Evolutionary conservation across 2,329 filamentous ascomycete species (phyloP), one percentile per base, ranked within the genome.

Genomic region (Aspergillus bombycis): DNA sequence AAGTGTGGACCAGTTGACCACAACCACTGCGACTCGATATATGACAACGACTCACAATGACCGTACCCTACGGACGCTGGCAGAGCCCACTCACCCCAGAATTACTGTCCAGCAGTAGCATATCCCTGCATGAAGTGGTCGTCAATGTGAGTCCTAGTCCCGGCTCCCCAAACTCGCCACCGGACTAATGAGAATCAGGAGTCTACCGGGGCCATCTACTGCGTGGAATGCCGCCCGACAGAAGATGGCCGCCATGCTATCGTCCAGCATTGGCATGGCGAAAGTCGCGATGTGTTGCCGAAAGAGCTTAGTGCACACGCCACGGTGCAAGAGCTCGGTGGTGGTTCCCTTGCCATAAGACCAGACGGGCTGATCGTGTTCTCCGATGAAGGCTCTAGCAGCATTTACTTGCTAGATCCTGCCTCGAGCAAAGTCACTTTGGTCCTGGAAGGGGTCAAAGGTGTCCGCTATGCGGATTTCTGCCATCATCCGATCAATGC

Each of bases 291-390:
- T 32, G 70, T 84, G 1, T 74, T 86, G 12, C 81, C 83, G 0
- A 68, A 68, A 3, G 71, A 79, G 0, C 81, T 81, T 66, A 82
- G 77, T 63, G 82, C 79, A 5, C 72, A 75, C 52, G 83, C 81
- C 30, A 76, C 71, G 1, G 80, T 86, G 19, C 84, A 87, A 64
- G 84, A 85, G 64, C 86, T 86, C 58, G 85, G 85, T 1, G 84
- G 84, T 12, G 79, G 79, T 3, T 74, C 82, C 0, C 81, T 81
- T 56, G 77, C 77, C 2, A 70, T 83, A 45, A 67, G 66, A 7
- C 66, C 80, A 1, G 68, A 81, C 58, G 79, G 78, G 3, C 60
- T 67, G 32, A 74, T 86, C 56, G 74, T 86, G 45, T 85, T 86
- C 65, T 79, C 80, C 12, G 80, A 85, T 60, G 71, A 73, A 28